Base-by-base conservation (phyloP, 768 basidiomycete species). In the Suillus occidentalis region DNA sequence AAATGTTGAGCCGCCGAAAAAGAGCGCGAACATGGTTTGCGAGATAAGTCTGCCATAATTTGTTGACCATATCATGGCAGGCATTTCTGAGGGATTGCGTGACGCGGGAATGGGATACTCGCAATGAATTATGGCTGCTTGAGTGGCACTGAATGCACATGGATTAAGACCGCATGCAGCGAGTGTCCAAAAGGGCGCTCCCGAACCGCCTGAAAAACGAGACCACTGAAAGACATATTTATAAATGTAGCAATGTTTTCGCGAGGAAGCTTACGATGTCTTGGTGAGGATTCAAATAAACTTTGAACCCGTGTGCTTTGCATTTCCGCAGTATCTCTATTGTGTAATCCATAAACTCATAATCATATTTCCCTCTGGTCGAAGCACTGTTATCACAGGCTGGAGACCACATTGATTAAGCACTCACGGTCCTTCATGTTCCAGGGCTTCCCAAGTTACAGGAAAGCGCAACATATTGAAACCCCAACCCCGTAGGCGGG, bases 41-140 rank as follows among this genome's bases (percentile, higher is more conserved):
- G 88, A 88, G 60, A 90, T 86, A 36, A 98, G 88, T 20, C 91
- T 92, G 49, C 91, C 88, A 73, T 98, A 98, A 73, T 99, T 98
- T 31, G 97, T 98, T 8, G 89, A 87, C 97, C 97, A 99, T 66
- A 95, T 86, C 97, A 99, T 99, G 57, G 91, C 87, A 6, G 97
- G 97, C 66, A 95, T 83, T 0, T 85, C 74, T 3, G 86, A 82
- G 0, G 97, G 95, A 68, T 90, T 82, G 6, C 93, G 84, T 0
- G 76, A 71, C 53, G 83, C 81, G 1, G 67, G 62, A 8, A 81
- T 71, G 0, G 94, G 90, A 76, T 94, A 99, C 78, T 99, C 96
- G 76, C 85, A 89, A 74, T 99, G 95, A 9, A 99, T 70, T 61
- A 96, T 87, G 40, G 95, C 89, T 9, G 93, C 84, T 72, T 92